Evolutionary conservation across 768 basidiomycete genomes (phyloP).

Genomic region (Auriscalpium microsporum): DNA sequence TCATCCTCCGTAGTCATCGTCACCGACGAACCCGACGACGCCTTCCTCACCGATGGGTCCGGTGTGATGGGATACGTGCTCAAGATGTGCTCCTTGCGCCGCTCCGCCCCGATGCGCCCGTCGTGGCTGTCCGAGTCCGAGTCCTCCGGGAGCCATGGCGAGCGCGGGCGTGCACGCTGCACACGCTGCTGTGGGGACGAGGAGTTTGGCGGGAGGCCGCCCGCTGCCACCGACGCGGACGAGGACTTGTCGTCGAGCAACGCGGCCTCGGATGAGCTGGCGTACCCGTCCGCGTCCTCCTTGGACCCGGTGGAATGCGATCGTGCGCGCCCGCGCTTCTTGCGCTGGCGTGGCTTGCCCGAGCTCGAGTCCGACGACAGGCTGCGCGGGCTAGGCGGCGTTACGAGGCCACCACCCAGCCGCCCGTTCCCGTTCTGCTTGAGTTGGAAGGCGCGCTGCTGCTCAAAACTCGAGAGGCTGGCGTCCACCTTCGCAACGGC

Average conservation of each 20-base stretch:
- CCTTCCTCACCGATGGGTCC: slow-evolving; percentile 13
- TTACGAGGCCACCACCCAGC: slow-evolving; percentile 47
- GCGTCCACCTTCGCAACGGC: slow-evolving; percentile 29
- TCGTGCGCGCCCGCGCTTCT: slow-evolving; percentile 13
- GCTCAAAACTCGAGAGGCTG: slow-evolving; percentile 26
- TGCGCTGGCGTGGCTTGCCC: slow-evolving; percentile 8
- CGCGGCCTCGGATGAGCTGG: slow-evolving; percentile 12
- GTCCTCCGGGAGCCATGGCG: slow-evolving; percentile 14
- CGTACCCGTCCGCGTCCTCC: slow-evolving; percentile 9
- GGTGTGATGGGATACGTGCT: slow-evolving; percentile 13
- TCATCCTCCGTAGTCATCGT: slow-evolving; percentile 10
- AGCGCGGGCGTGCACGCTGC: slow-evolving; percentile 9
- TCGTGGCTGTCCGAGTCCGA: slow-evolving; percentile 12
- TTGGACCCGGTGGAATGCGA: slow-evolving; percentile 5
- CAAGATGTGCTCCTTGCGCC: slow-evolving; percentile 4
- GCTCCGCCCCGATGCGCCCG: slow-evolving; percentile 4
- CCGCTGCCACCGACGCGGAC: slow-evolving; percentile 14
- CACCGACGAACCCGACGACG: slow-evolving; percentile 13
- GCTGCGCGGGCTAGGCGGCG: slow-evolving; percentile 70
- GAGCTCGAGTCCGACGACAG: slow-evolving; percentile 50
- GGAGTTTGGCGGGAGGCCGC: slow-evolving; percentile 10
- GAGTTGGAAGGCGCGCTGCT: slow-evolving; percentile 21
- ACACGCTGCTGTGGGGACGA: neutral
- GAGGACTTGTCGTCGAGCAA: slow-evolving; percentile 13
- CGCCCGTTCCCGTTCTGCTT: slow-evolving; percentile 25